A percentile compares a stretch with the other conserved stretches of the same genome.
phyloP scores from a whole-genome alignment of 2,329 filamentous ascomycete species.

The Fusarium luffae region DNA sequence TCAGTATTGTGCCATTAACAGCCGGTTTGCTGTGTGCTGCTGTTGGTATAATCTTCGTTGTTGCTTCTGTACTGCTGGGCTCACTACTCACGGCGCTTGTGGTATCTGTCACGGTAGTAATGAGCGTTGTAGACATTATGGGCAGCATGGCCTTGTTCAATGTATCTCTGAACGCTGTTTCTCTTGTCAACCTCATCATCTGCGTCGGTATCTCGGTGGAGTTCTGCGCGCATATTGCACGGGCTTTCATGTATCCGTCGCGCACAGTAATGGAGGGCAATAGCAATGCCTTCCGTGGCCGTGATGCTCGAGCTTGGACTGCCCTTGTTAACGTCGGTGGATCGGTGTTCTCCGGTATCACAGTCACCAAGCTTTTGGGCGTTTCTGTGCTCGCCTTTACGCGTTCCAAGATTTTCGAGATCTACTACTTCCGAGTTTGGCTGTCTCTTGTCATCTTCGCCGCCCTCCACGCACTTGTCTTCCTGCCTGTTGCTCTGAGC shows the following conservation, averaged over 20 bases:
- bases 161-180: conserved; percentile 94
- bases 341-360: conserved; percentile 96
- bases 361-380: conserved; percentile 92
- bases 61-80: conserved; percentile 84
- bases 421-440: conserved; percentile 99
- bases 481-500: conserved; percentile 89
- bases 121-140: conserved; percentile 94
- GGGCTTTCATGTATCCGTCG: conserved; percentile 95
- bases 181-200: conserved; percentile 95
- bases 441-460: conserved; percentile 90
- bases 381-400: conserved; percentile 95
- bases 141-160: conserved; percentile 91
- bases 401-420: conserved; percentile 97
- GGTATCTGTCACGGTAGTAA: conserved; percentile 86
- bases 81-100: conserved; percentile 84
- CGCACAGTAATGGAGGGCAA: conserved; percentile 81
- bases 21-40: conserved; percentile 83
- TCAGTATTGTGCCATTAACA: conserved; percentile 83
- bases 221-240: conserved; percentile 96
- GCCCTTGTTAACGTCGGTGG: conserved; percentile 94
- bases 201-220: conserved; percentile 97
- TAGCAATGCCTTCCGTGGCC: conserved; percentile 80
- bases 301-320: conserved; percentile 89
- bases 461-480: conserved; percentile 87
- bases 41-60: conserved; percentile 83